These are phyloP conservation scores for Mucor piriformis DNA, from an alignment of 371 early-diverging fungal genomes.

Conservation along the genomic window DNA sequence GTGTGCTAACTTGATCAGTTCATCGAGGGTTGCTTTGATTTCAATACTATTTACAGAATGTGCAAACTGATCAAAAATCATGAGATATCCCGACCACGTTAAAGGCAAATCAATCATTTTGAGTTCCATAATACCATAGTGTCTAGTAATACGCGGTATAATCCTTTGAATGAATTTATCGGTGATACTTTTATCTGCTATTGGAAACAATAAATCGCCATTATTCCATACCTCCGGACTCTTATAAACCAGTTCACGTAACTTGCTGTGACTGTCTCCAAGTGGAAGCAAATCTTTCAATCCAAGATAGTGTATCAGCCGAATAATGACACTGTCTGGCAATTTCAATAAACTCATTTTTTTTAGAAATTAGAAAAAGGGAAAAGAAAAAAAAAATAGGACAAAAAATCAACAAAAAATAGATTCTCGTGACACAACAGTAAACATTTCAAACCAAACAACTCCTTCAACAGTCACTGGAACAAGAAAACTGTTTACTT, in stretches of 20 bases:
- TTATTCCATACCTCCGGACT: conserved; percentile 40
- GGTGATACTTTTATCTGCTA: conserved; percentile 31
- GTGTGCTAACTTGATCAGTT: conserved; percentile 23
- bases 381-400: background rate
- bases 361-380: background rate
- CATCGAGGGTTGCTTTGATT: conserved; percentile 13
- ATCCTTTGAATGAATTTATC: conserved; percentile 33
- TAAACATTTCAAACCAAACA: no score
- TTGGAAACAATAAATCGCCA: conserved; percentile 35
- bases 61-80: conserved; percentile 51
- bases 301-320: conserved; percentile 8
- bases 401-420: no score
- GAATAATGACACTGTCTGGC: conserved; percentile 16
- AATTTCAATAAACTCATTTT: conserved; percentile 13
- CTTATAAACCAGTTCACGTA: conserved; percentile 26
- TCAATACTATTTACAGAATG: conserved; percentile 42
- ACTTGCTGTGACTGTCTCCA: conserved; percentile 15
- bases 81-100: conserved; percentile 39
- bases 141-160: conserved; percentile 42
- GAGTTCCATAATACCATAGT: conserved; percentile 36
- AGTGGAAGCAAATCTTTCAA: conserved; percentile 20
- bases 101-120: conserved; percentile 37
- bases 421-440: no score
- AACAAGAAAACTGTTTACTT: no score
- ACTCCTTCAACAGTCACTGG: no score